A percentile compares a stretch with the other conserved stretches of the same genome.
Conservation (phyloP, 2,329 filamentous ascomycete genomes). For the Ascochyta fabae region DNA sequence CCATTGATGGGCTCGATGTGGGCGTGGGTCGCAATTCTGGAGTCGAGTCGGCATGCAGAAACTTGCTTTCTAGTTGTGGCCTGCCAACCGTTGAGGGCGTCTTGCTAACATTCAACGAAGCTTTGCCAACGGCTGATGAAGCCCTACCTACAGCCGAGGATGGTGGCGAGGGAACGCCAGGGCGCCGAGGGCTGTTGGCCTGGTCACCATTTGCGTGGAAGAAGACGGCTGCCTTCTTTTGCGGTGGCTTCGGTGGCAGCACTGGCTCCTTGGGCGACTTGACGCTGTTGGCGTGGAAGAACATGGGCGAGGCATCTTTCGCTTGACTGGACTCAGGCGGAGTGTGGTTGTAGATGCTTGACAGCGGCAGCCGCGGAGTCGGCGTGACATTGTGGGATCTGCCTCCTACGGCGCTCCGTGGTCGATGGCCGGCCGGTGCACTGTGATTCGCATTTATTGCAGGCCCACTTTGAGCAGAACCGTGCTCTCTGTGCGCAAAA, state of each 20-base stretch:
- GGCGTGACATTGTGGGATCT: constrained; percentile 28
- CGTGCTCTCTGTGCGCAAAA: constrained; percentile 36
- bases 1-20: constrained; percentile 41
- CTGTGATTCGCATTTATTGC: constrained; percentile 29
- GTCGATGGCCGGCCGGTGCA: constrained; percentile 34
- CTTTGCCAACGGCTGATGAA: constrained; percentile 4
- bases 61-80: constrained; percentile 58
- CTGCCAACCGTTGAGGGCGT: constrained; percentile 18
- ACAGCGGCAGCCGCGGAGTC: constrained; percentile 33
- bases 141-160: constrained; percentile 34
- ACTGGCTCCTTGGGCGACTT: constrained; percentile 43
- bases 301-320: constrained; percentile 64
- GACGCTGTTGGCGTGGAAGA: constrained; percentile 90
- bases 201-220: constrained; percentile 60
- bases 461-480: constrained; percentile 34
- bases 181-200: constrained; percentile 39
- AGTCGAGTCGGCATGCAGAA: constrained; percentile 72
- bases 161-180: constrained; percentile 44
- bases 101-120: constrained; percentile 17
- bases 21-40: constrained; percentile 49
- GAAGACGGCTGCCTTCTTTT: constrained; percentile 57
- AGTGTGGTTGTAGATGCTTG: constrained; percentile 32
- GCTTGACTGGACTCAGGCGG: constrained; percentile 35
- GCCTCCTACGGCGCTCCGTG: constrained; percentile 49
- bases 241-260: constrained; percentile 32